Evolutionary conservation across 129 eudicot genomes (phyloP).

Genomic region (Flaveria ramosissima): DNA sequence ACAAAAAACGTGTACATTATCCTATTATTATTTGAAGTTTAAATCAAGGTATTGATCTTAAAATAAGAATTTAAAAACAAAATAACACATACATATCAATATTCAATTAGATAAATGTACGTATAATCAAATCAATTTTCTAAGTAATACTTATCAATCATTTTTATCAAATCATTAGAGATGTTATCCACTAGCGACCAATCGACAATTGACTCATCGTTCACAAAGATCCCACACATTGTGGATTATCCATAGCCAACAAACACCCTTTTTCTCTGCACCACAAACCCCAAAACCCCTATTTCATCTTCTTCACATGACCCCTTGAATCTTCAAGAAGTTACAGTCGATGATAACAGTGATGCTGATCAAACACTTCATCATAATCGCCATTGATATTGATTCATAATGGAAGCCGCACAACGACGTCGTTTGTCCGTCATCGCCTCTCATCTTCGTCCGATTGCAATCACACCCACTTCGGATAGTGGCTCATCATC

Average conservation of each 20-base stretch:
- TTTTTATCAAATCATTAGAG: background rate
- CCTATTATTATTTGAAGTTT: no score
- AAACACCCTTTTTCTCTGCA: conserved; percentile 16
- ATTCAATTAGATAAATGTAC: no score
- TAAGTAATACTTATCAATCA: background rate
- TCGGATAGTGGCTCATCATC: background rate
- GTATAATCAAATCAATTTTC: background rate
- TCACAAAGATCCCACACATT: background rate
- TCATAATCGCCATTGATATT: conserved; percentile 5
- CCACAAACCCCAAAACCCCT: conserved; percentile 30
- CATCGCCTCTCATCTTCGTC: conserved; percentile 56
- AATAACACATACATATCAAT: no score
- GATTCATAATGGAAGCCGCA: conserved; percentile 43
- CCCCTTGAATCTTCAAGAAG: background rate
- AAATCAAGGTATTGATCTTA: no score
- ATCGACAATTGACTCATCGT: conserved; percentile 24
- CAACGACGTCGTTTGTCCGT: conserved; percentile 59
- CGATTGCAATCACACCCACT: conserved; percentile 24
- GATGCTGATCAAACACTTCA: conserved; percentile 26
- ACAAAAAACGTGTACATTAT: no score
- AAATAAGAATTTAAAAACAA: no score
- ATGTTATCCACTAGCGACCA: background rate
- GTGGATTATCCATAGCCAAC: conserved; percentile 40
- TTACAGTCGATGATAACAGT: background rate
- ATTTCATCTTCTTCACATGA: background rate